Evolutionary conservation across 192 early-diverging fungal genomes (phyloP), one percentile per base, ranked within the genome.

Genomic region (Gamsiella multidivaricata): DNA sequence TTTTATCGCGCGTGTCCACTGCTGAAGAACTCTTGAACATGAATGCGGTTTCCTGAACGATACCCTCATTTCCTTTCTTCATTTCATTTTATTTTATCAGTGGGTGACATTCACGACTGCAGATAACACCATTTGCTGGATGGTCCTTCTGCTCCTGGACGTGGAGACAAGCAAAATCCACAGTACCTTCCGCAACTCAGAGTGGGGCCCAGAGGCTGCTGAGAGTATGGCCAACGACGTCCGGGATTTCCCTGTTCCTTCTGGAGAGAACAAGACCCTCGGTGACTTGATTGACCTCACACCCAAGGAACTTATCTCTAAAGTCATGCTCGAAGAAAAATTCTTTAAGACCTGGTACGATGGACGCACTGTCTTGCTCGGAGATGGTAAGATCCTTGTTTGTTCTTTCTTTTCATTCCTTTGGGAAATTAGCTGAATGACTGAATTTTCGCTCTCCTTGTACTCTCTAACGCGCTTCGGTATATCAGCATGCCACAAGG

Each of bases 281-380:
- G 53, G 53, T 15, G 64, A 66, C 53, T 54, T 68, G 65, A 68
- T 68, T 18, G 54, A 50, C 37, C 31, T 32, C 36, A 68, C 65
- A 17, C 65, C 65, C 9, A 37, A 52, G n/a, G 50, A 53, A 7
- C 55, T 49, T 18, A 68, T 68, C 23, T 34, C 39, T 5, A 68
- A 68, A 29, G 65, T 68, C 23, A 36, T 23, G 2, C 26, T 68
- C 12, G 65, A 68, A 12, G 65, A 68, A 46, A 68, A 68, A 31
- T 33, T 68, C 14, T 68, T 68, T 39, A 54, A 68, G 34, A 68
- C 54, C 34, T 68, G 65, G 65, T 25, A 56, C 55, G 4, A 15
- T 11, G 65, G 65, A 0, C 54, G 65, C 3, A 68, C 43, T n/a
- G 65, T 58, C 25, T 26, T 68, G 25, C 23, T 68, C n/a, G 65